Conservation (phyloP, 1,284 basidiomycete species). For the Pascua sp. region DNA sequence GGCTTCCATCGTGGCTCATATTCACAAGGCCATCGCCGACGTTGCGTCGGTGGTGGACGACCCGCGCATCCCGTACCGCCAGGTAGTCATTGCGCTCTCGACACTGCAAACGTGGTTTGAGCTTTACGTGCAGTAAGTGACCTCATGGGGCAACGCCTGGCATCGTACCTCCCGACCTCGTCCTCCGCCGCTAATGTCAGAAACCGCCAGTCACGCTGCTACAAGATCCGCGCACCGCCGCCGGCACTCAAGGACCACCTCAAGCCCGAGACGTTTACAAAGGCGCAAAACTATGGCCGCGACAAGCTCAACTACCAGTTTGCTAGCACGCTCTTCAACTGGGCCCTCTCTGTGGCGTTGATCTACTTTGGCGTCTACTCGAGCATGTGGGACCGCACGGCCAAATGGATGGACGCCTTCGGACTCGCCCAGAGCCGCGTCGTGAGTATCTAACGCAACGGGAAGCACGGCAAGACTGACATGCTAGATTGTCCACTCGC, state of each 20-base stretch:
- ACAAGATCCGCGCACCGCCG: slow-evolving; percentile 74
- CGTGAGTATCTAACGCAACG: slow-evolving; percentile 26
- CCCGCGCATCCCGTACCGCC: slow-evolving; percentile 32
- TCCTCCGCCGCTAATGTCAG: slow-evolving; percentile 15
- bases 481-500: slow-evolving; percentile 71
- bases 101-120: slow-evolving; percentile 38
- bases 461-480: slow-evolving; percentile 10
- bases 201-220: slow-evolving; percentile 74
- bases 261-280: slow-evolving; percentile 68
- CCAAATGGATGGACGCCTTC: slow-evolving; percentile 46
- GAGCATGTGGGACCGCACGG: slow-evolving; percentile 62
- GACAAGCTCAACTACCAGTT: slow-evolving; percentile 88
- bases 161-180: no score
- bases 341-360: slow-evolving; percentile 66
- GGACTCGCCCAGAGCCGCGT: slow-evolving; percentile 51
- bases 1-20: slow-evolving; percentile 16
- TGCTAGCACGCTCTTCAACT: slow-evolving; percentile 68
- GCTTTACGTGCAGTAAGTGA: slow-evolving; percentile 35
- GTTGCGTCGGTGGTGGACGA: slow-evolving; percentile 35
- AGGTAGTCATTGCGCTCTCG: slow-evolving; percentile 25
- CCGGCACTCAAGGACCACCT: slow-evolving; percentile 70
- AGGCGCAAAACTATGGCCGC: slow-evolving; percentile 84
- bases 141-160: no score
- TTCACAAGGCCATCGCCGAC: slow-evolving; percentile 26
- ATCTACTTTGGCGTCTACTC: slow-evolving; percentile 74